Evolutionary conservation across 176 grass and related monocot species (phyloP), one percentile per base, ranked within the genome.

Genomic region (Aegilops speltoides): DNA sequence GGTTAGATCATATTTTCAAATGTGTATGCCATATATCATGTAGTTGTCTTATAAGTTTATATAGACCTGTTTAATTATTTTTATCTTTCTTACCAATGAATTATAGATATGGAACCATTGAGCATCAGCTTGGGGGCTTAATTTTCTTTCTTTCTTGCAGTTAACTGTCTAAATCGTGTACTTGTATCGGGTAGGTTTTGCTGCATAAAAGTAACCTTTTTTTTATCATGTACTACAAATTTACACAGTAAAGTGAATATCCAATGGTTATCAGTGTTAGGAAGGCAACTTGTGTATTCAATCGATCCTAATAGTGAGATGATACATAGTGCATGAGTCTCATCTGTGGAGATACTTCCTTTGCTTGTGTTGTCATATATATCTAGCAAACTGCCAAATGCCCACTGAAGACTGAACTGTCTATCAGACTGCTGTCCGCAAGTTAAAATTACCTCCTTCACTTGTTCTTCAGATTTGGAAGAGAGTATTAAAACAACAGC

Each of bases 401-500:
- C 63, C n/a, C 9, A 64, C 61, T 26, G 10, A 64, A 26, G 11
- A 28, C 24, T 64, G 62, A 64, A 14, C 62, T 64, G 10, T 64
- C 62, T 52, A 52, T 52, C 48, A 52, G 48, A 52, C 14, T 52
- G 48, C 48, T 17, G 5, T 17, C 48, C 5, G 1, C 0, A 52
- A 52, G 13, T 52, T 52, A 52, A 52, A 52, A 52, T 52, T 52
- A 52, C 48, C 13, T 52, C 48, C 15, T 52, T 52, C 45, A 0
- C 48, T 52, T 52, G 48, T 52, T 52, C 48, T 52, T 52, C 48
- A 52, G 48, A 2, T 52, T 52, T 52, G 48, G 48, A 17, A 17
- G 14, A 52, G 14, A 52, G 15, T 17, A 52, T 17, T 16, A 1
- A 52, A 52, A 52, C 93, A 95, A 77, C 85, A 46, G 43, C 45